These are phyloP conservation scores for Neoscytalidium dimidiatum DNA, from an alignment of 2,329 filamentous ascomycete species.

Conservation along the genomic window DNA sequence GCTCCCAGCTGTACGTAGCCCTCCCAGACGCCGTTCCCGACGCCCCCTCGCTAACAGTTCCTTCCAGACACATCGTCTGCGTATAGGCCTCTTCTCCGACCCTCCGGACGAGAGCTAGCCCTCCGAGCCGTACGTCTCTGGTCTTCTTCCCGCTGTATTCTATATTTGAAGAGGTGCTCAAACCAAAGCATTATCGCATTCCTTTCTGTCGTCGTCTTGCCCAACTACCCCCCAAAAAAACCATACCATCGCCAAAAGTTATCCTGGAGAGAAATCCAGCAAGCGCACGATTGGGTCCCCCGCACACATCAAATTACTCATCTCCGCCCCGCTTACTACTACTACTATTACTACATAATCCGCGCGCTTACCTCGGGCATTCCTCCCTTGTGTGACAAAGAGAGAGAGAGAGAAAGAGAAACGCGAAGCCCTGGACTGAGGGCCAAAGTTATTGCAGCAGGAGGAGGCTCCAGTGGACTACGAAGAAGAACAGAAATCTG, in stretches of 20 bases:
- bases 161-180: slow-evolving; percentile 17
- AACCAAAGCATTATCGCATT: slow-evolving; percentile 17
- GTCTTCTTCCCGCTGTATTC: slow-evolving; percentile 19
- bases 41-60: neutral
- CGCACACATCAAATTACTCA: neutral
- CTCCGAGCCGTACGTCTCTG: slow-evolving; percentile 7
- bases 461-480: neutral
- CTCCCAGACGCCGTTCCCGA: neutral
- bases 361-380: slow-evolving; percentile 8
- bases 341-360: slow-evolving; percentile 15
- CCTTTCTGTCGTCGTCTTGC: neutral
- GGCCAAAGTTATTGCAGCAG: neutral
- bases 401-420: neutral
- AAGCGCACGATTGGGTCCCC: slow-evolving; percentile 3
- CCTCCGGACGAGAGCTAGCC: slow-evolving; percentile 35
- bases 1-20: slow-evolving; percentile 80
- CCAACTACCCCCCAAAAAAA: neutral
- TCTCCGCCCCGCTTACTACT: neutral
- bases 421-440: neutral
- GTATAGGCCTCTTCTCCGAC: slow-evolving; percentile 40
- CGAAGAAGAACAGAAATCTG: neutral
- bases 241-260: slow-evolving; percentile 5
- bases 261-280: slow-evolving; percentile 9
- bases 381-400: neutral
- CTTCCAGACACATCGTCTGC: slow-evolving; percentile 40